Evolutionary conservation across 2,329 filamentous ascomycete genomes (phyloP), one percentile per base, ranked within the genome.

Genomic region (Sclerotinia minor): DNA sequence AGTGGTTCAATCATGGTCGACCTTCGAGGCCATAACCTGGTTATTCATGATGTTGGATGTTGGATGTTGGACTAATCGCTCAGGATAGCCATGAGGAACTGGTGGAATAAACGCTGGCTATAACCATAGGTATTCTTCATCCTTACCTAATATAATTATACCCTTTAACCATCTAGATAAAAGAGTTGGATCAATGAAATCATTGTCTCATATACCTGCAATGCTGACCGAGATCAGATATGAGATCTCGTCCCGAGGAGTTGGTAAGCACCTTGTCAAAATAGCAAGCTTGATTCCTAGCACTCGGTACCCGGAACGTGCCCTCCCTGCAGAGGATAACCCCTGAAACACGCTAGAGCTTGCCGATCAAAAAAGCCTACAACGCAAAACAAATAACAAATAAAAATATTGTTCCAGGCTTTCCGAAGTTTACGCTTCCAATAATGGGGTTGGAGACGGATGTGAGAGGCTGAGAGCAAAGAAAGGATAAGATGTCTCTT

Each of bases 31-130:
- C 47, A 38, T 29, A 19, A 35, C 19, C 21, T 24, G 2, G 11
- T 9, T 41, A 11, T 29, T 45, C 55, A 61, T 61, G 17, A 53
- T 53, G 64, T 60, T 38, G 53, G 29, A 58, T 64, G 58, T 60
- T 49, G 53, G 52, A 58, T 64, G 58, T 64, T 52, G 47, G 26
- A 19, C 41, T 24, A 44, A n/a, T 60, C 15, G 26, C 17, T 29
- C 35, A 29, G 19, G 17, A 41, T 59, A 38, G 38, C 24, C 38
- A 45, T 29, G 38, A 45, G 49, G 38, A 59, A 45, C 55, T n/a
- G n/a, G n/a, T n/a, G n/a, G n/a, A n/a, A n/a, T n/a, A 59, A 59
- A 45, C 55, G 55, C 55, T 59, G 38, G 24, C 55, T 38, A 29
- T n/a, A 45, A 21, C 45, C 38, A 59, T 17, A 19, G 45, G n/a